Evolutionary conservation across 257 asterid genomes (phyloP).

Genomic region (Salvia miltiorrhiza): DNA sequence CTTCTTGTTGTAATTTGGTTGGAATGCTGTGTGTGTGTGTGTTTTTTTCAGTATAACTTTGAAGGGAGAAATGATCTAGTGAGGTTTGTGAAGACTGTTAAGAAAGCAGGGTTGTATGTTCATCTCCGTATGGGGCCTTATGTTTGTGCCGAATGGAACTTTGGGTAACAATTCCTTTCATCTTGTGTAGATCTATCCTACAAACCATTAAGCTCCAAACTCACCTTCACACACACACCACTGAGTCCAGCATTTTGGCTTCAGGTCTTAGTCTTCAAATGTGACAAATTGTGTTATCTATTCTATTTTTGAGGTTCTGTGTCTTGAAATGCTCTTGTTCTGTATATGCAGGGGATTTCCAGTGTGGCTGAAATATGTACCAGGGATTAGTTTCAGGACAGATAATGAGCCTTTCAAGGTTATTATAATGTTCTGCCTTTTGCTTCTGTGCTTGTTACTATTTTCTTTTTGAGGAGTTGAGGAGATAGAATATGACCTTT

Average conservation of each 20-base stretch:
- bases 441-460: background rate
- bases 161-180: slow-evolving; percentile 48
- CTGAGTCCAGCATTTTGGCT: background rate
- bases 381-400: slow-evolving; percentile 90
- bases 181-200: slow-evolving; percentile 26
- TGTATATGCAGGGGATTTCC: slow-evolving; percentile 73
- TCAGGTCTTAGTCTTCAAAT: background rate
- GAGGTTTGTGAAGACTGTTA: slow-evolving; percentile 74
- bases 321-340: background rate
- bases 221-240: background rate
- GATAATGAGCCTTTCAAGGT: slow-evolving; percentile 94
- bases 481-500: background rate
- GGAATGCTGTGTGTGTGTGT: slow-evolving; percentile 13
- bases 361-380: slow-evolving; percentile 87
- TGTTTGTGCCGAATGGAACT: slow-evolving; percentile 94
- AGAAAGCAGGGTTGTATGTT: slow-evolving; percentile 82
- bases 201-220: background rate
- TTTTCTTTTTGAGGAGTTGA: background rate
- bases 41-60: slow-evolving; percentile 67
- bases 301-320: background rate
- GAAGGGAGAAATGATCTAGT: slow-evolving; percentile 85
- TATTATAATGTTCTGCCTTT: background rate
- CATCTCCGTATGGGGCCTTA: slow-evolving; percentile 92
- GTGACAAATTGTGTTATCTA: background rate
- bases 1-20: slow-evolving; percentile 5